Percentiles rank a stretch among this genome's conserved stretches.
Conservation (phyloP, 257 asterid genomes). For the Henckelia pumila region DNA sequence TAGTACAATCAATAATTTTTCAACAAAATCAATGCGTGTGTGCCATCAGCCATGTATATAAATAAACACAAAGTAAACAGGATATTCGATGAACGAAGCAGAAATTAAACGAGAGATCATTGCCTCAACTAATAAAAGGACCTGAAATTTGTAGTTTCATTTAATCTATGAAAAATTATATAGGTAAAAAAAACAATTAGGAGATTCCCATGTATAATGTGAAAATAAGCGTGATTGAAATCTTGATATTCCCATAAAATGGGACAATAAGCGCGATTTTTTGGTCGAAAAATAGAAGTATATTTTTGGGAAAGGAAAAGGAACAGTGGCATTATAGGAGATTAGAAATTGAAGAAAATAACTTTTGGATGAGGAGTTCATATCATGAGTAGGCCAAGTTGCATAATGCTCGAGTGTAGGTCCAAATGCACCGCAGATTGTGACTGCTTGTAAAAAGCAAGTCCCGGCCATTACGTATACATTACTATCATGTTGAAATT, state of each 20-base stretch:
- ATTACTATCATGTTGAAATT: slow-evolving; percentile 19
- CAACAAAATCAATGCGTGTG: not conserved
- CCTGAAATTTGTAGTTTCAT: too few relatives aligned
- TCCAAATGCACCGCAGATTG: slow-evolving; percentile 19
- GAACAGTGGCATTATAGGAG: not conserved
- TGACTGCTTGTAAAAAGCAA: slow-evolving; percentile 14
- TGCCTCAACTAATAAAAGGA: not conserved
- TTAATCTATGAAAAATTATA: too few relatives aligned
- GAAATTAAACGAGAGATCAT: not conserved
- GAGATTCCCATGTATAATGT: too few relatives aligned
- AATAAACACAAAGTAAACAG: too few relatives aligned
- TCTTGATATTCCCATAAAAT: not conserved
- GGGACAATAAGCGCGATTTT: too few relatives aligned
- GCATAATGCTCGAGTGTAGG: slow-evolving; percentile 19
- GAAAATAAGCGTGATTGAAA: too few relatives aligned
- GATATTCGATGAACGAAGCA: not conserved
- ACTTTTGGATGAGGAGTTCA: not conserved
- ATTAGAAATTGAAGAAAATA: not conserved
- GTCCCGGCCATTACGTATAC: slow-evolving; percentile 12
- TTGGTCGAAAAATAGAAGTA: not conserved
- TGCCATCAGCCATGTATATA: not conserved
- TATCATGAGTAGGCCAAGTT: slow-evolving; percentile 13
- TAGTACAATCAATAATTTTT: not conserved
- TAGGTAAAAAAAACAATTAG: too few relatives aligned
- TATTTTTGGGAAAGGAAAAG: too few relatives aligned